Evolutionary conservation across 169 alveolate species (phyloP).

Genomic region (Plasmodium gonderi): DNA sequence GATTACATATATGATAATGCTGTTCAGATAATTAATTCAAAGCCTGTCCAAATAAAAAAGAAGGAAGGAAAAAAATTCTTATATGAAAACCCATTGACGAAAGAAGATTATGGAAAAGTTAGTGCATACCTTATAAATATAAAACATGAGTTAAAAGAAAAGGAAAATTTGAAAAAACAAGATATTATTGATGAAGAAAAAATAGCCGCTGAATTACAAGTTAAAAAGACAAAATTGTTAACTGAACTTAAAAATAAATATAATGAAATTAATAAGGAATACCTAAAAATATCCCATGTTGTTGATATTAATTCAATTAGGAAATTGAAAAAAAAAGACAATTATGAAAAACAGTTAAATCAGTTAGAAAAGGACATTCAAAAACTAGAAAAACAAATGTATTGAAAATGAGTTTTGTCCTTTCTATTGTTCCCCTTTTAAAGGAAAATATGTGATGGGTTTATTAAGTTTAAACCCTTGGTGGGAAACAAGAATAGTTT

Average conservation of each 20-base stretch:
- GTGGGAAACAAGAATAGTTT: neutral
- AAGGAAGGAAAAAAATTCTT: slow-evolving; percentile 43
- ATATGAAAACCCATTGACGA: slow-evolving; percentile 44
- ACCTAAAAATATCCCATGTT: slow-evolving; percentile 72
- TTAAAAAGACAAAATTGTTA: slow-evolving; percentile 25
- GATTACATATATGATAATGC: slow-evolving; percentile 75
- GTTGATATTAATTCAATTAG: slow-evolving; percentile 69
- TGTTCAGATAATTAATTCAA: slow-evolving; percentile 62
- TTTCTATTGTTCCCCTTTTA: neutral
- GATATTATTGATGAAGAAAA: slow-evolving; percentile 72
- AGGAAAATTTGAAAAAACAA: slow-evolving; percentile 70
- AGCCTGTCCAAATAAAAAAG: slow-evolving; percentile 39
- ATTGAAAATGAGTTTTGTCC: neutral
- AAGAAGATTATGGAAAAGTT: slow-evolving; percentile 71
- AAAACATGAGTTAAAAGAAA: slow-evolving; percentile 66
- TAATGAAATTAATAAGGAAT: slow-evolving; percentile 72
- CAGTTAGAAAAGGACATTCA: slow-evolving; percentile 72
- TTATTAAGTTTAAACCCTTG: neutral
- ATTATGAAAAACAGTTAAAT: slow-evolving; percentile 61
- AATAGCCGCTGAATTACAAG: slow-evolving; percentile 53
- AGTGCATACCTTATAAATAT: slow-evolving; percentile 67
- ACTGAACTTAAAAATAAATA: slow-evolving; percentile 63
- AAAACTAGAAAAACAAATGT: slow-evolving; percentile 41
- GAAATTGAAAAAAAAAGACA: slow-evolving; percentile 72
- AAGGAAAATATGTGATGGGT: neutral